A percentile compares a stretch with the other conserved stretches of the same genome.
phyloP scores from a whole-genome alignment of 306 rosid genomes.

The Leucaena leucocephala region DNA sequence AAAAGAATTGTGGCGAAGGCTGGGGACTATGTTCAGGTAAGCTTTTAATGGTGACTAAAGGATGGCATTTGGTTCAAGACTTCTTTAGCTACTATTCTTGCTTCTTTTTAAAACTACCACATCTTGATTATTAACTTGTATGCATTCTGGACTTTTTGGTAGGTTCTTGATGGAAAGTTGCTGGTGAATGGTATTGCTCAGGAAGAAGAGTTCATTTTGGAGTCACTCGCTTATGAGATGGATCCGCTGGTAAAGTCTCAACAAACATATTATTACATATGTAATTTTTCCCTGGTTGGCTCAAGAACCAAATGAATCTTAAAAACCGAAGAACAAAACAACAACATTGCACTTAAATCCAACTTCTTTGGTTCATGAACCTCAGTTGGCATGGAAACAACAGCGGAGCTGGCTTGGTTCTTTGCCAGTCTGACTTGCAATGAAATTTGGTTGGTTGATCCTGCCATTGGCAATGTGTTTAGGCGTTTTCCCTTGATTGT shows the following conservation, averaged over 20 bases:
- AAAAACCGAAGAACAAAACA: background rate
- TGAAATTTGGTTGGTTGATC: conserved; percentile 23
- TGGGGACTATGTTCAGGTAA: conserved; percentile 85
- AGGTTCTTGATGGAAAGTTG: conserved; percentile 83
- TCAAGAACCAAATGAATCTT: background rate
- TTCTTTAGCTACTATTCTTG: background rate
- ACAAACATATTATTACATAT: background rate
- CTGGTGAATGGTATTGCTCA: conserved; percentile 70
- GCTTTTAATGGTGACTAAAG: background rate
- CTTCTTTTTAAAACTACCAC: background rate
- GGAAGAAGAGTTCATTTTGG: conserved; percentile 71
- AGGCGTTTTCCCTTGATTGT: background rate
- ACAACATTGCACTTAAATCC: background rate
- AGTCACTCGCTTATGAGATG: conserved; percentile 85
- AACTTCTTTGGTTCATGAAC: background rate
- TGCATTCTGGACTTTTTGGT: conserved; percentile 11
- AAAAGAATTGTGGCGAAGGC: conserved; percentile 92
- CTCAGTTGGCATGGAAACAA: background rate
- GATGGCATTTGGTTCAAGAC: background rate
- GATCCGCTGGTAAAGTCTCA: conserved; percentile 58
- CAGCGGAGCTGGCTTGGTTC: background rate
- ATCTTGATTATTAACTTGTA: conserved; percentile 25
- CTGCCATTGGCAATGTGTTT: background rate
- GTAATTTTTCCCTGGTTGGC: background rate
- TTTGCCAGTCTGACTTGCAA: background rate